Conservation (phyloP, 2,329 filamentous ascomycete genomes). For the Tolypocladium capitatum region DNA sequence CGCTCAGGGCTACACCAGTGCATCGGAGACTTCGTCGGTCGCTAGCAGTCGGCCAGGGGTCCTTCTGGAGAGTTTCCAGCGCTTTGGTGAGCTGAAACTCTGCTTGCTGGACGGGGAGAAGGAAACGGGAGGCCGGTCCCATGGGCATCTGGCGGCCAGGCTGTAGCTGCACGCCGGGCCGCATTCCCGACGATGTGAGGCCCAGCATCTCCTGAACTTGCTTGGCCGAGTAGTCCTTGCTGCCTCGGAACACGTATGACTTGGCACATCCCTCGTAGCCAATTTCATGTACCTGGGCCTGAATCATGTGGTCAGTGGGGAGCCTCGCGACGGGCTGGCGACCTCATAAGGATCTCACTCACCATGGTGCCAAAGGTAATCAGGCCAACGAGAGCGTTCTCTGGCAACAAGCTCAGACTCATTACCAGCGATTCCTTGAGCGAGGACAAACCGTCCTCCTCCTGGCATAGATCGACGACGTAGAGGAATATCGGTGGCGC, state of each 20-base stretch:
- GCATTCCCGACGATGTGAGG: conserved; percentile 55
- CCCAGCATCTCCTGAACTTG: conserved; percentile 99
- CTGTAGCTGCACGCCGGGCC: conserved; percentile 62
- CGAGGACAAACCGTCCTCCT: conserved; percentile 71
- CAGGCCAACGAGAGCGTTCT: conserved; percentile 68
- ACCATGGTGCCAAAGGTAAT: conserved; percentile 92
- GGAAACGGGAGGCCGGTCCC: conserved; percentile 76
- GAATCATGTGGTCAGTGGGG: background rate
- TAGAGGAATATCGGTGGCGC: conserved; percentile 77
- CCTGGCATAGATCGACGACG: conserved; percentile 78
- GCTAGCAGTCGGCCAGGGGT: conserved; percentile 93
- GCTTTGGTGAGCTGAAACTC: conserved; percentile 97
- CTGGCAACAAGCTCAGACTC: conserved; percentile 70
- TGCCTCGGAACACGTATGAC: conserved; percentile 95
- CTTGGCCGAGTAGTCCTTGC: conserved; percentile 95
- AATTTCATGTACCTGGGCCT: conserved; percentile 94
- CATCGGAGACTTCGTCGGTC: conserved; percentile 84
- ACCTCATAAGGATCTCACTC: conserved; percentile 14
- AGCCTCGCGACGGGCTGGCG: conserved; percentile 5
- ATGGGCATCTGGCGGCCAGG: conserved; percentile 64
- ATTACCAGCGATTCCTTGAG: conserved; percentile 78
- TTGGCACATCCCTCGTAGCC: conserved; percentile 97
- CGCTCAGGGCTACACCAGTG: conserved; percentile 90
- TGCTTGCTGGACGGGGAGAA: conserved; percentile 87
- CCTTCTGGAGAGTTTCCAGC: conserved; percentile 87